Evolutionary conservation across 495 filamentous ascomycete species (phyloP).

Genomic region (Podospora sp.): DNA sequence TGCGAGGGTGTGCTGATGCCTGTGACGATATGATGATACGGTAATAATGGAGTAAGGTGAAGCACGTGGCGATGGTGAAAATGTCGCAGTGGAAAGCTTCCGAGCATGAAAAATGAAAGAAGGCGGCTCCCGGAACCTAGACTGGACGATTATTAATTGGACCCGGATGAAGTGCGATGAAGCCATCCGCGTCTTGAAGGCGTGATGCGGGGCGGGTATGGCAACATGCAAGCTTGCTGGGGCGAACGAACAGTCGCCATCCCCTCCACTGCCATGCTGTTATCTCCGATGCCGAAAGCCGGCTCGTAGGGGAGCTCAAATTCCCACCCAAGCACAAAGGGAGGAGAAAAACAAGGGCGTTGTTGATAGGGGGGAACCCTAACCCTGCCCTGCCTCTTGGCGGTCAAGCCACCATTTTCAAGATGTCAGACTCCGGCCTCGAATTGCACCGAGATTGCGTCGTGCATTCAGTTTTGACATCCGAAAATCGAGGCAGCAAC

Average conservation of each 20-base stretch:
- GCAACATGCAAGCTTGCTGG: constrained; percentile 3
- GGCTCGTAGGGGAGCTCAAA: neutral
- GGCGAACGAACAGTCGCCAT: no score
- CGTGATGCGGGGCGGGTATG: constrained; percentile 14
- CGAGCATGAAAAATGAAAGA: no score
- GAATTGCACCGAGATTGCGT: neutral
- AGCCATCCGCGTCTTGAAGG: neutral
- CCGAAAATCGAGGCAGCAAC: neutral
- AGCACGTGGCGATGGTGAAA: no score
- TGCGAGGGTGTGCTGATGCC: neutral
- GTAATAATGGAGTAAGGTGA: no score
- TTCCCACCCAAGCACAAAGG: neutral
- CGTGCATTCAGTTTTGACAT: neutral
- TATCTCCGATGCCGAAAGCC: neutral
- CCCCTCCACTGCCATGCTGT: neutral
- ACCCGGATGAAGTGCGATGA: neutral
- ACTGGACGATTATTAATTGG: neutral
- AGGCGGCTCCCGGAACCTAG: neutral
- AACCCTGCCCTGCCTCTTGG: neutral
- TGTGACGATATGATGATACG: no score
- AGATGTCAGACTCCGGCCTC: neutral
- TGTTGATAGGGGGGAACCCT: constrained; percentile 6
- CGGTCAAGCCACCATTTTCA: neutral
- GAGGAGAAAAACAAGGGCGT: neutral
- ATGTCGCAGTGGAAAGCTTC: no score